Evolutionary conservation across 108 stramenopile species (phyloP), one percentile per base, ranked within the genome.

Genomic region (Hondaea fermentalgiana): DNA sequence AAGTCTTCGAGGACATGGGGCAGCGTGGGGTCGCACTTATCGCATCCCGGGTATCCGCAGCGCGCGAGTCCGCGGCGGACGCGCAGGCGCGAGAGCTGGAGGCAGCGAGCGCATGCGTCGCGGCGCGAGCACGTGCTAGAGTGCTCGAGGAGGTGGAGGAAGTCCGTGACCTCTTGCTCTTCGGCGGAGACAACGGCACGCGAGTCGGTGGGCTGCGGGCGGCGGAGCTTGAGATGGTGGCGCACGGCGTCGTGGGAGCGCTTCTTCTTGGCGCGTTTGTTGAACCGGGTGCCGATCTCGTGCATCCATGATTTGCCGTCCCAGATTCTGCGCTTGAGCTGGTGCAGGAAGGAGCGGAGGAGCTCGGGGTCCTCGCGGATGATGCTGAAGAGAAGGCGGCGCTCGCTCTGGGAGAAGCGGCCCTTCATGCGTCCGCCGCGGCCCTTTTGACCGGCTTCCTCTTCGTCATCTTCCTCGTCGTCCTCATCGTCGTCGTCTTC

Each of bases 321-420:
- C 76, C 76, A 83, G 28, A 83, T 83, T 12, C 76, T 12, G 4
- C 51, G 45, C 76, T 83, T 83, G 49, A 83, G 51, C 76, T 83
- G 76, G 51, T 83, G 76, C 76, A 83, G 28, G 76, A 83, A 83
- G 76, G 76, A 83, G 4, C 76, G 45, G 49, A 83, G 51, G n/a
- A 83, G 76, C 76, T 83, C 76, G 2, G 76, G 76, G 76, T 83
- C 76, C 51, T 83, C 76, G 76, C 76, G 76, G 51, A 83, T 83
- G 51, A 83, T 83, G 28, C 76, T 45, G 28, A 83, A 83, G 19
- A 83, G 51, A 35, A 83, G 49, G 2, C 51, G 45, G 19, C 76
- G 19, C 28, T 83, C 76, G 76, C 49, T 53, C 51, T 83, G 45
- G 19, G 76, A 53, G 76, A 83, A 83, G 2, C 76, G 76, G 51